A percentile compares a stretch with the other conserved stretches of the same genome.
These are phyloP conservation scores for Epicoccum sorghinum DNA, from an alignment of 2,329 filamentous ascomycete species.

Conservation along the genomic window DNA sequence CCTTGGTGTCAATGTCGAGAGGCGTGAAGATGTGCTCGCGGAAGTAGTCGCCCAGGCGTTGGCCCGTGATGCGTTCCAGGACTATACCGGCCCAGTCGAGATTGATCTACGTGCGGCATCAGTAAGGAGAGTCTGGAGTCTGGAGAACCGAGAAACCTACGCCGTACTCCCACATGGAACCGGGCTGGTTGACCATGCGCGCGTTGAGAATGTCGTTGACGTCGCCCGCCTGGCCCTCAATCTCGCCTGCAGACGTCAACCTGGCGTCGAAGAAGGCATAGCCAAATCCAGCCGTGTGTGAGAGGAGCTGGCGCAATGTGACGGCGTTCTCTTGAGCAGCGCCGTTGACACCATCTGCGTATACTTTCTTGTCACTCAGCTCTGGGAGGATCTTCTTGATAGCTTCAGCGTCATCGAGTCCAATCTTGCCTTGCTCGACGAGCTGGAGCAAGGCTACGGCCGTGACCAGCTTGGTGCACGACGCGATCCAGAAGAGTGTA, in stretches of 20 bases:
- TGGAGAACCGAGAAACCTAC: conserved; percentile 25
- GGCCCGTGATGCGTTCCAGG: conserved; percentile 53
- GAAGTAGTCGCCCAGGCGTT: conserved; percentile 54
- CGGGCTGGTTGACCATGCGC: conserved; percentile 68
- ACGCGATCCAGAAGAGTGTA: conserved; percentile 64
- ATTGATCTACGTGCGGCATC: conserved; percentile 48
- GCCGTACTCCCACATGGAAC: conserved; percentile 65
- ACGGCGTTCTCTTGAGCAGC: conserved; percentile 52
- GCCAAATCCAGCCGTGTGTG: conserved; percentile 58
- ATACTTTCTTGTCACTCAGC: conserved; percentile 51
- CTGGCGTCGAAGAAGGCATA: conserved; percentile 57
- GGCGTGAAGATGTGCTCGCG: conserved; percentile 55
- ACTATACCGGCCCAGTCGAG: conserved; percentile 59
- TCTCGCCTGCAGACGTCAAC: conserved; percentile 52
- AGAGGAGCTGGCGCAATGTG: conserved; percentile 58
- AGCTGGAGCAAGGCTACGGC: conserved; percentile 44
- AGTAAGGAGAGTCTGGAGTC: not conserved
- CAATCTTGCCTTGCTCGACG: conserved; percentile 45
- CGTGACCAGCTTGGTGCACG: conserved; percentile 54
- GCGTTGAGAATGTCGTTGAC: conserved; percentile 56
- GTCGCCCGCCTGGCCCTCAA: conserved; percentile 65
- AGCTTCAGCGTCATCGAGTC: conserved; percentile 42
- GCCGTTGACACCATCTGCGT: conserved; percentile 42
- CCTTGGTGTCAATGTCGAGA: conserved; percentile 49
- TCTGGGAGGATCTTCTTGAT: conserved; percentile 43